Conservation (phyloP, 371 early-diverging fungal species). For the Mortierella sp. region DNA sequence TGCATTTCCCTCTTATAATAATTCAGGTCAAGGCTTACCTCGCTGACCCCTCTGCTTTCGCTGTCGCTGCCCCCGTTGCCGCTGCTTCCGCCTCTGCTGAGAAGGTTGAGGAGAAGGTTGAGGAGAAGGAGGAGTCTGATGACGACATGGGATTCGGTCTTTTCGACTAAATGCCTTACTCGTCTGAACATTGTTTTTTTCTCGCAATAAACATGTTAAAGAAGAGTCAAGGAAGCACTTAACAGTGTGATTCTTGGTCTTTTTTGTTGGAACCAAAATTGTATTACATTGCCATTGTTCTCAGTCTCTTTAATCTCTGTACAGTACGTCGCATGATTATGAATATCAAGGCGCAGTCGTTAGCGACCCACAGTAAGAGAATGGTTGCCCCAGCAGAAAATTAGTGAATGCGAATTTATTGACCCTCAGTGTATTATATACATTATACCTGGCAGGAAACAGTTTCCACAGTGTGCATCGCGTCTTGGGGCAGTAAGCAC, state of each 20-base stretch:
- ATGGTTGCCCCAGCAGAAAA: no score
- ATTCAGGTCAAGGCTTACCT: conserved; percentile 87
- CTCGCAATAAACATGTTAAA: conserved; percentile 28
- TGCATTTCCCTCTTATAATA: conserved; percentile 4
- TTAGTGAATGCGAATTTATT: no score
- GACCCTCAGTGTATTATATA: no score
- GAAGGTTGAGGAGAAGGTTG: conserved; percentile 59
- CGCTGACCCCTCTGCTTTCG: conserved; percentile 89
- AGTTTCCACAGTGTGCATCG: no score
- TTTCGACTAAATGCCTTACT: conserved; percentile 74
- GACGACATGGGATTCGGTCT: conserved; percentile 90
- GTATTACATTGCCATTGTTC: no score
- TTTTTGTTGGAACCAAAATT: conserved; percentile 51
- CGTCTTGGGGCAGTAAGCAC: no score
- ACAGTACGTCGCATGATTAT: no score
- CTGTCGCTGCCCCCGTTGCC: conserved; percentile 72
- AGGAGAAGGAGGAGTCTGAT: conserved; percentile 79
- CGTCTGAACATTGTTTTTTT: conserved; percentile 14
- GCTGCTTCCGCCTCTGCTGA: conserved; percentile 62
- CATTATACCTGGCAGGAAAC: no score
- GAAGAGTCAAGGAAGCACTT: conserved; percentile 31
- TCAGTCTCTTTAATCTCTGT: no score
- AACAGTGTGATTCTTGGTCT: conserved; percentile 43
- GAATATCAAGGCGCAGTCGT: no score
- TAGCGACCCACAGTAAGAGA: no score